A percentile compares a stretch with the other conserved stretches of the same genome.
These are phyloP conservation scores for Globisporangium parvum DNA, from an alignment of 352 stramenopile genomes.

Conservation along the genomic window DNA sequence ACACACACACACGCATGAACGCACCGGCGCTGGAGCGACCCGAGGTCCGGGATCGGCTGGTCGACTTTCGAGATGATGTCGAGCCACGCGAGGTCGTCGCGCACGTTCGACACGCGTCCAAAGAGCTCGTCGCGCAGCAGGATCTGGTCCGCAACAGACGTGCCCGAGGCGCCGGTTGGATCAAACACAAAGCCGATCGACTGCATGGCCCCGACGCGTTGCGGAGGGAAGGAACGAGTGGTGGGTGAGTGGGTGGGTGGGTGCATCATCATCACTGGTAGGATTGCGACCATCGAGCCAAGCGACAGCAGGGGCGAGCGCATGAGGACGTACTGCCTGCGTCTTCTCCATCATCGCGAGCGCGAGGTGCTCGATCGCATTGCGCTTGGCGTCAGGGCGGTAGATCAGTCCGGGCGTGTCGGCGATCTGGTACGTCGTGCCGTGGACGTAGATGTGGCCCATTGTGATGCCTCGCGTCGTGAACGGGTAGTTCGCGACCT, in stretches of 20 bases:
- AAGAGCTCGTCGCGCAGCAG: conserved; percentile 69
- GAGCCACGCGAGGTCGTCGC: conserved; percentile 60
- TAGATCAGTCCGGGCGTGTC: conserved; percentile 74
- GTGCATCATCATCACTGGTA: no score
- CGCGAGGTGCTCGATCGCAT: conserved; percentile 68
- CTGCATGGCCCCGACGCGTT: no score
- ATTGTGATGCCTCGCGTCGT: conserved; percentile 85
- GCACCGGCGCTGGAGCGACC: conserved; percentile 31
- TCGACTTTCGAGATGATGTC: conserved; percentile 87
- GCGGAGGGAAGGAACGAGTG: no score
- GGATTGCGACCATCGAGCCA: neutral
- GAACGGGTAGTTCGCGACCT: conserved; percentile 87
- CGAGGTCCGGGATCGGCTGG: conserved; percentile 37
- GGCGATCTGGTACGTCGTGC: conserved; percentile 81
- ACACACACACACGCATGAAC: neutral
- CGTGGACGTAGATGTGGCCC: conserved; percentile 82
- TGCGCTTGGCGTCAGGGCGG: conserved; percentile 52
- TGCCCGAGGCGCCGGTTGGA: conserved; percentile 62
- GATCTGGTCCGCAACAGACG: conserved; percentile 51
- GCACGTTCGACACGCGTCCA: conserved; percentile 28
- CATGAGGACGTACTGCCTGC: conserved; percentile 31
- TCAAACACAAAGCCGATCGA: conserved; percentile 85
- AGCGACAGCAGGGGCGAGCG: neutral
- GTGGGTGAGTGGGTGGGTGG: no score
- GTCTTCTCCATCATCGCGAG: conserved; percentile 77